These are phyloP conservation scores for Trichomonascaceae sp. DNA, from an alignment of 1,139 yeast genomes.

Conservation along the genomic window DNA sequence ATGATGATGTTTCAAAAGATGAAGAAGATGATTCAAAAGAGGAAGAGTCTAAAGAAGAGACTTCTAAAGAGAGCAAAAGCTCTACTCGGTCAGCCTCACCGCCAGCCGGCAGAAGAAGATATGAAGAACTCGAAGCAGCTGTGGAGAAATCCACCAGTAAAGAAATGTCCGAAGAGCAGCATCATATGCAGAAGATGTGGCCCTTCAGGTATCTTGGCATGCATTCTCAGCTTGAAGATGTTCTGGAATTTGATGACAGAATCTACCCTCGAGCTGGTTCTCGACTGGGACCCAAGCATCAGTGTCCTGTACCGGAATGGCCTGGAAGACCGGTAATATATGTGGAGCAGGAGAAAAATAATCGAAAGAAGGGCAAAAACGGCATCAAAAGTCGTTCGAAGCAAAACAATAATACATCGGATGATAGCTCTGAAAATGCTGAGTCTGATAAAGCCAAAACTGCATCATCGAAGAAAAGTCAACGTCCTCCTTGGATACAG, in stretches of 20 bases:
- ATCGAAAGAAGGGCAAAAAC: slow-evolving; percentile 11
- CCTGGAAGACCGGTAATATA: slow-evolving; percentile 62
- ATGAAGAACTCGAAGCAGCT: slow-evolving; percentile 55
- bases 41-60: slow-evolving; percentile 12
- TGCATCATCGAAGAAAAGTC: slow-evolving; percentile 33
- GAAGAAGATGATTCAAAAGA: slow-evolving; percentile 1
- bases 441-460: slow-evolving; percentile 4
- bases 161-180: slow-evolving; percentile 33
- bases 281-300: slow-evolving; percentile 68
- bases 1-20: slow-evolving; percentile 7
- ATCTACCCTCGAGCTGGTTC: slow-evolving; percentile 83
- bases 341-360: slow-evolving; percentile 41
- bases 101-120: slow-evolving; percentile 40
- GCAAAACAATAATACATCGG: slow-evolving; percentile 7
- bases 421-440: slow-evolving; percentile 20
- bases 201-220: slow-evolving; percentile 74
- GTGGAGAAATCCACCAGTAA: slow-evolving; percentile 14
- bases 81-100: slow-evolving; percentile 3
- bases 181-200: slow-evolving; percentile 43
- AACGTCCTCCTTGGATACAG: slow-evolving; percentile 70
- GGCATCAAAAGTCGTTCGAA: slow-evolving; percentile 1
- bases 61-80: slow-evolving; percentile 4
- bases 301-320: slow-evolving; percentile 66
- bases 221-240: slow-evolving; percentile 72
- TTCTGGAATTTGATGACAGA: slow-evolving; percentile 69